phyloP scores from a whole-genome alignment of 2,329 filamentous ascomycete genomes.

The Talaromyces sp. region DNA sequence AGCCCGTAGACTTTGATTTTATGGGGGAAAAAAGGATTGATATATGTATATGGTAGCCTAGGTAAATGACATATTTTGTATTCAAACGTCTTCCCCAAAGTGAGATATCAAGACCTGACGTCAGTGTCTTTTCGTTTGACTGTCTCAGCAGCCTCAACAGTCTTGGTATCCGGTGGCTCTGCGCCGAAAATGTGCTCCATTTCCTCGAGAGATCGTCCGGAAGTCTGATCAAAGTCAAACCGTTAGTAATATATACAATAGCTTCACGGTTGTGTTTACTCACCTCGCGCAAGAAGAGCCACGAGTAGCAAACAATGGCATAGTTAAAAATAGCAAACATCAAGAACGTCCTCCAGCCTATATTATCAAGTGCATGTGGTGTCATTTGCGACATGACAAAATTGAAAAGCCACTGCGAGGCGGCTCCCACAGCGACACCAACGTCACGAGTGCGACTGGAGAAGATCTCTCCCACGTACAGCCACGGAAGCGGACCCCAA shows the following conservation, averaged over 20 bases:
- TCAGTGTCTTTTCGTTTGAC: not conserved
- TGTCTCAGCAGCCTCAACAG: constrained; percentile 4
- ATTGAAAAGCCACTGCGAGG: constrained; percentile 36
- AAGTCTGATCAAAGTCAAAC: constrained; percentile 29
- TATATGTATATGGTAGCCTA: too few species aligned
- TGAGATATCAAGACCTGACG: not conserved
- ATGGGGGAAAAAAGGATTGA: too few species aligned
- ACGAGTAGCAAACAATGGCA: constrained; percentile 40
- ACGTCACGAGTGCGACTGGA: constrained; percentile 31
- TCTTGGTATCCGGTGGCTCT: constrained; percentile 8
- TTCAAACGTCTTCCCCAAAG: too few species aligned
- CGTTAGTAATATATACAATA: not conserved
- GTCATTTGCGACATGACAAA: constrained; percentile 36
- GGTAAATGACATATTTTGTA: too few species aligned
- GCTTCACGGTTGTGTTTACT: not conserved
- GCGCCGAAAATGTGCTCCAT: constrained; percentile 35
- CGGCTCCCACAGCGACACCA: constrained; percentile 29
- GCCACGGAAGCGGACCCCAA: constrained; percentile 33
- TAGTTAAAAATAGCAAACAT: constrained; percentile 49
- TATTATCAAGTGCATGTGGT: constrained; percentile 40
- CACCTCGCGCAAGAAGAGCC: constrained; percentile 38
- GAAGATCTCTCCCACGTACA: constrained; percentile 34
- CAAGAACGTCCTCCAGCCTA: constrained; percentile 46
- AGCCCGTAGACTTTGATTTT: too few species aligned
- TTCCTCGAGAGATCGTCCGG: constrained; percentile 41